A percentile compares a stretch with the other conserved stretches of the same genome.
Conservation (phyloP, 108 stramenopile genomes). For the Cyclostephanos tholiformis region DNA sequence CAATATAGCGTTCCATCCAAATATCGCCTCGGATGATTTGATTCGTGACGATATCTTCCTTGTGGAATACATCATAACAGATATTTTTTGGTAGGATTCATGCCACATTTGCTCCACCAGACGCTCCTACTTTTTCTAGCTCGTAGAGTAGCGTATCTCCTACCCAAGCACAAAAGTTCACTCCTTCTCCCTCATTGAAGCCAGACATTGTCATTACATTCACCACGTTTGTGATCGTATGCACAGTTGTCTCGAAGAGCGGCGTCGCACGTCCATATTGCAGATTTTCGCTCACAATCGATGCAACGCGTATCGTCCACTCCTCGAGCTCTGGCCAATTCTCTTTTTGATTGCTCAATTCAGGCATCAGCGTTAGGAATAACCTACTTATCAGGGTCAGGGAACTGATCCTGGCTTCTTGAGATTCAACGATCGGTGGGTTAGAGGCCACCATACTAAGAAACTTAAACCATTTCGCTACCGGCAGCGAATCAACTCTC, state of each 20-base stretch:
- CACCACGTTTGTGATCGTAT: constrained; percentile 66
- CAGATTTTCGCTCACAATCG: constrained; percentile 66
- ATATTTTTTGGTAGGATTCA: not conserved
- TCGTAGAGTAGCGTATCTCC: constrained; percentile 69
- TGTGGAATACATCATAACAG: not conserved
- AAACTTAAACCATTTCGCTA: constrained; percentile 67
- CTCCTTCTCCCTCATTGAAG: constrained; percentile 57
- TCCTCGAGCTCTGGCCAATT: constrained; percentile 75
- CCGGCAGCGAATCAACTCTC: constrained; percentile 61
- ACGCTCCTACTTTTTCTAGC: constrained; percentile 73
- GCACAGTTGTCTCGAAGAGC: constrained; percentile 74
- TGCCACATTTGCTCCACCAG: constrained; percentile 37
- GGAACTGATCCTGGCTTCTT: constrained; percentile 58
- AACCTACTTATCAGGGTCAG: constrained; percentile 64
- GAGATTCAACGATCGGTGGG: constrained; percentile 53
- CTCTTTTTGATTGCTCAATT: constrained; percentile 40
- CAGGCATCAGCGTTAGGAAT: constrained; percentile 61
- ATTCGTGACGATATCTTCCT: constrained; percentile 26
- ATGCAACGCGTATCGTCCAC: constrained; percentile 54
- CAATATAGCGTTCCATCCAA: constrained; percentile 67
- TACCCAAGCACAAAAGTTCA: constrained; percentile 69
- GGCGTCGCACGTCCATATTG: constrained; percentile 57
- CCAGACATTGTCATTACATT: constrained; percentile 61
- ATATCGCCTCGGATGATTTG: constrained; percentile 89
- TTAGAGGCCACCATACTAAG: constrained; percentile 57